Evolutionary conservation across 2,329 filamentous ascomycete species (phyloP).

Genomic region (Ophiostoma ulmi): DNA sequence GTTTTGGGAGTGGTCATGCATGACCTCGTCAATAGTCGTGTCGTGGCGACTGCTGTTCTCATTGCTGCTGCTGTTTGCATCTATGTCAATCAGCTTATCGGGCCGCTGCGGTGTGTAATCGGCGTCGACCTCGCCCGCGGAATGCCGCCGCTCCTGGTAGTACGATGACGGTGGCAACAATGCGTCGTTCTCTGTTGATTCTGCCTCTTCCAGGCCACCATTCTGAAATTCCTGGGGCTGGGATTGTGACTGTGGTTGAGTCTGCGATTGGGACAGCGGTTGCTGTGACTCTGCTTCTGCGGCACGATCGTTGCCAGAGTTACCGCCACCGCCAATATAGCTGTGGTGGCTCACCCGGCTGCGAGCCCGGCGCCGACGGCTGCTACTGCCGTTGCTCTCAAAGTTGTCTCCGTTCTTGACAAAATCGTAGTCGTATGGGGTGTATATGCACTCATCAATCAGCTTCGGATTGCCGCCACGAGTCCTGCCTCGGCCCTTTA

Average conservation of each 20-base stretch:
- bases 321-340: slow-evolving; percentile 22
- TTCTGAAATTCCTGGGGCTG: not conserved
- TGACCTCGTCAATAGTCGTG: slow-evolving; percentile 26
- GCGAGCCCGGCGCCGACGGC: slow-evolving; percentile 22
- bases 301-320: slow-evolving; percentile 33
- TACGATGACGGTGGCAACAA: slow-evolving; percentile 32
- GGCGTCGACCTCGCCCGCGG: slow-evolving; percentile 67
- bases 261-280: slow-evolving; percentile 28
- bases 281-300: slow-evolving; percentile 31
- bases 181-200: slow-evolving; percentile 31
- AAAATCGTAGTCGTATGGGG: slow-evolving; percentile 71
- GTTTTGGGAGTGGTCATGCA: slow-evolving; percentile 27
- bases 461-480: slow-evolving; percentile 81
- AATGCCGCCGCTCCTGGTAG: slow-evolving; percentile 64
- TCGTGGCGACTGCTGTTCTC: slow-evolving; percentile 32
- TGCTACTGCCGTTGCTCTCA: slow-evolving; percentile 38
- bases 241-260: not conserved
- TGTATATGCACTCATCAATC: slow-evolving; percentile 97
- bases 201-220: slow-evolving; percentile 19
- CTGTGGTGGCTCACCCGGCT: slow-evolving; percentile 20
- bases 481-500: slow-evolving; percentile 76
- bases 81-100: slow-evolving; percentile 57
- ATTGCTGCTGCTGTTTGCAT: slow-evolving; percentile 31
- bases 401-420: slow-evolving; percentile 17
- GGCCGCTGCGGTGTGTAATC: slow-evolving; percentile 49